phyloP scores from a whole-genome alignment of 805 yeast species.

The Wickerhamomyces kurtzmanii region DNA sequence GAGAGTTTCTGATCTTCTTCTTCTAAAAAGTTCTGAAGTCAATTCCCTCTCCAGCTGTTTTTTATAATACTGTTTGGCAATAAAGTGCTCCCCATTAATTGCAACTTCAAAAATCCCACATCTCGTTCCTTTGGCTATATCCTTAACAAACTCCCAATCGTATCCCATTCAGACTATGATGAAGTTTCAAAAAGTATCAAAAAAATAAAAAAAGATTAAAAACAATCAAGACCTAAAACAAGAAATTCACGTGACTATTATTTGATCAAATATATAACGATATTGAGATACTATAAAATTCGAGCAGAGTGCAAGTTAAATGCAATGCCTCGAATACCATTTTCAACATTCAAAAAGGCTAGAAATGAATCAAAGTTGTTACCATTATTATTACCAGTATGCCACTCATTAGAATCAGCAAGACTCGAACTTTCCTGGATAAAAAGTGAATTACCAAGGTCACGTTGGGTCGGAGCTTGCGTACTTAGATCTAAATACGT shows the following conservation, averaged over 20 bases:
- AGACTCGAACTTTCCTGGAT: conserved; percentile 59
- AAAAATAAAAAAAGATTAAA: no score
- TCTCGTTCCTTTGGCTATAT: no score
- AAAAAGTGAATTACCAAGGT: conserved; percentile 37
- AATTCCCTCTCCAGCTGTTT: conserved; percentile 3
- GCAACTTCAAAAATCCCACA: no score
- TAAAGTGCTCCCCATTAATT: neutral
- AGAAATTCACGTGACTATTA: no score
- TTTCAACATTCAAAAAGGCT: conserved; percentile 5
- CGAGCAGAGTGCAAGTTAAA: neutral
- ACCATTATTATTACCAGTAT: conserved; percentile 9
- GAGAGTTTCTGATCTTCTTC: no score
- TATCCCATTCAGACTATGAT: neutral
- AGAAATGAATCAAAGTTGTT: conserved; percentile 4
- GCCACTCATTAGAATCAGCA: conserved; percentile 26
- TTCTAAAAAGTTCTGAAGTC: conserved; percentile 2
- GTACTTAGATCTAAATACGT: conserved; percentile 35
- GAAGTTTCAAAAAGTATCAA: neutral
- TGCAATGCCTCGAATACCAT: conserved; percentile 12
- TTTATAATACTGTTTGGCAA: conserved; percentile 4
- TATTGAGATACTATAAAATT: no score
- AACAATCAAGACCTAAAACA: no score
- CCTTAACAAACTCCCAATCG: neutral
- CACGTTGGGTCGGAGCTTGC: conserved; percentile 44
- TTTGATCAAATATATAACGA: no score